These are phyloP conservation scores for Venturia pyrina DNA, from an alignment of 2,329 filamentous ascomycete species.

Conservation along the genomic window DNA sequence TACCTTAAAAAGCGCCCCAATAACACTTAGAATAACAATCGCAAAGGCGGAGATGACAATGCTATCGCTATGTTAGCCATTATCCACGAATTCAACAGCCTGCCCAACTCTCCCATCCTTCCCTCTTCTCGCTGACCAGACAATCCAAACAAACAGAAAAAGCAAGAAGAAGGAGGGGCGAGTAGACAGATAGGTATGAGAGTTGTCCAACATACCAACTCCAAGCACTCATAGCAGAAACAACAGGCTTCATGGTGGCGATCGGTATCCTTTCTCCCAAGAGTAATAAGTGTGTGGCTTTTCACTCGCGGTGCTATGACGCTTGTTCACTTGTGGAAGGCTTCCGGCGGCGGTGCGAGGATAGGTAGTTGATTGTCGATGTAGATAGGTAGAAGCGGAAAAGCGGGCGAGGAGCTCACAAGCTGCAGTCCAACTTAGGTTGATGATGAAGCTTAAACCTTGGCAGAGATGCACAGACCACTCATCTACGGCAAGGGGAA, in stretches of 20 bases:
- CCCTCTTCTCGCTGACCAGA: background rate
- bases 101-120: background rate
- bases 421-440: background rate
- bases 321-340: too few species aligned
- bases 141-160: too few species aligned
- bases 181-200: too few species aligned
- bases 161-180: too few species aligned
- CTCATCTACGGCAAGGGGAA: background rate
- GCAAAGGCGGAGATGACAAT: slow-evolving; percentile 57
- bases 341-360: too few species aligned
- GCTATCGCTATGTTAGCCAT: slow-evolving; percentile 38
- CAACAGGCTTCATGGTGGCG: slow-evolving; percentile 81
- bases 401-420: background rate
- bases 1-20: slow-evolving; percentile 65
- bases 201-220: slow-evolving; percentile 58
- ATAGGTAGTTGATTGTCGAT: background rate
- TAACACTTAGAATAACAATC: slow-evolving; percentile 53
- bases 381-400: background rate
- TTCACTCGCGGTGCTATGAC: too few species aligned
- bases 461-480: background rate
- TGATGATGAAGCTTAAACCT: background rate
- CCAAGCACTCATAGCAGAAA: slow-evolving; percentile 88
- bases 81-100: slow-evolving; percentile 41
- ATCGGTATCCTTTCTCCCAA: background rate
- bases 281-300: too few species aligned